These are phyloP conservation scores for Salix koriyanagi DNA, from an alignment of 345 rosid species.

Conservation along the genomic window DNA sequence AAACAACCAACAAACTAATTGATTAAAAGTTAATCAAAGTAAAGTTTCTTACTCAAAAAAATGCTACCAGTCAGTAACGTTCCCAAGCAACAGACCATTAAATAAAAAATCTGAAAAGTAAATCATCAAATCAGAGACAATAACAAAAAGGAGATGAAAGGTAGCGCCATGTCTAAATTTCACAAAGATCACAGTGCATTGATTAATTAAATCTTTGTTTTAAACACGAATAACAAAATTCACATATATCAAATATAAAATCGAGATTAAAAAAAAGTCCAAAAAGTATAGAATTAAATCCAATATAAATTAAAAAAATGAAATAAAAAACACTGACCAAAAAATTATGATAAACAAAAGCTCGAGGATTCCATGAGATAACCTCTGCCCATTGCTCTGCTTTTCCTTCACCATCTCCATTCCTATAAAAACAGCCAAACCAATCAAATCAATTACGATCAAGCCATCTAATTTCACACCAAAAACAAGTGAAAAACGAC, in stretches of 20 bases:
- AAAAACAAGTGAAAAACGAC: background rate
- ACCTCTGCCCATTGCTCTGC: constrained; percentile 77
- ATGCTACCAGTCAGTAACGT: background rate
- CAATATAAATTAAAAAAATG: background rate
- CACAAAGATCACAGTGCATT: background rate
- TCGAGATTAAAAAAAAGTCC: background rate
- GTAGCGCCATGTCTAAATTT: background rate
- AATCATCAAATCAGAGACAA: background rate
- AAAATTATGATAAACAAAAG: constrained; percentile 78
- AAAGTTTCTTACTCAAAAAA: background rate
- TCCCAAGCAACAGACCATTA: too few species aligned
- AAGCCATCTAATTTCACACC: background rate
- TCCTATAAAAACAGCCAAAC: constrained; percentile 21
- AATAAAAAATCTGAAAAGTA: too few species aligned
- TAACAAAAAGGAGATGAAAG: too few species aligned
- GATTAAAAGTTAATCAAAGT: background rate
- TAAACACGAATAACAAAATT: background rate
- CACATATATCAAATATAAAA: too few species aligned
- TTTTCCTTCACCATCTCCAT: constrained; percentile 42
- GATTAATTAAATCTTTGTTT: too few species aligned
- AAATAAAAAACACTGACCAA: constrained; percentile 47
- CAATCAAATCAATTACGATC: constrained; percentile 7
- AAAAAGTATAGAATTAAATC: background rate
- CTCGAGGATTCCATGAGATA: constrained; percentile 94
- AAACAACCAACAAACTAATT: constrained; percentile 2